Percentiles rank a stretch among this genome's conserved stretches.
phyloP scores from a whole-genome alignment of 73 alveolate species.

The Paramecium pentaurelia region DNA sequence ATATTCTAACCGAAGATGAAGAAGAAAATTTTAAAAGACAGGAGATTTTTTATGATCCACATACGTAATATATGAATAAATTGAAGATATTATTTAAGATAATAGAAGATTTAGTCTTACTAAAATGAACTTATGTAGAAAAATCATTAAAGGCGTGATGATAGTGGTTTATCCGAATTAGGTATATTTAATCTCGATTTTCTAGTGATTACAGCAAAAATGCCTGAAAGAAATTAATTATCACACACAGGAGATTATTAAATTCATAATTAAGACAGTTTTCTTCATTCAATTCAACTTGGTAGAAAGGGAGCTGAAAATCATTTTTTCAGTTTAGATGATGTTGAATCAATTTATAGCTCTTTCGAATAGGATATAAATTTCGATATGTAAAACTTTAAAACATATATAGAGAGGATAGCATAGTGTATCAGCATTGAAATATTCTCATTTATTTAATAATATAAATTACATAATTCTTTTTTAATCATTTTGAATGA shows the following conservation, averaged over 20 bases:
- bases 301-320: constrained; percentile 34
- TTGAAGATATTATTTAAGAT: not conserved
- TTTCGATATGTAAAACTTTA: not conserved
- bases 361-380: not conserved
- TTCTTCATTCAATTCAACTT: constrained; percentile 5
- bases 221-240: not conserved
- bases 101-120: not conserved
- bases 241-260: not conserved
- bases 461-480: not conserved
- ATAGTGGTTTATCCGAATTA: not conserved
- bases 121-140: not conserved
- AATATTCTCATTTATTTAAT: not conserved
- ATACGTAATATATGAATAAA: not conserved
- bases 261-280: not conserved
- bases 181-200: not conserved
- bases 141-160: not conserved
- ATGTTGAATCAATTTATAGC: not conserved
- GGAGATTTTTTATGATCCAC: not conserved
- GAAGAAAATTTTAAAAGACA: not conserved
- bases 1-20: not conserved
- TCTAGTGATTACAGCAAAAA: not conserved
- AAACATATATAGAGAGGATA: not conserved
- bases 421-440: constrained; percentile 14
- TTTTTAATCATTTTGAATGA: not conserved
- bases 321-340: constrained; percentile 11